These are phyloP conservation scores for Prunus davidiana DNA, from an alignment of 306 rosid genomes.

Conservation along the genomic window DNA sequence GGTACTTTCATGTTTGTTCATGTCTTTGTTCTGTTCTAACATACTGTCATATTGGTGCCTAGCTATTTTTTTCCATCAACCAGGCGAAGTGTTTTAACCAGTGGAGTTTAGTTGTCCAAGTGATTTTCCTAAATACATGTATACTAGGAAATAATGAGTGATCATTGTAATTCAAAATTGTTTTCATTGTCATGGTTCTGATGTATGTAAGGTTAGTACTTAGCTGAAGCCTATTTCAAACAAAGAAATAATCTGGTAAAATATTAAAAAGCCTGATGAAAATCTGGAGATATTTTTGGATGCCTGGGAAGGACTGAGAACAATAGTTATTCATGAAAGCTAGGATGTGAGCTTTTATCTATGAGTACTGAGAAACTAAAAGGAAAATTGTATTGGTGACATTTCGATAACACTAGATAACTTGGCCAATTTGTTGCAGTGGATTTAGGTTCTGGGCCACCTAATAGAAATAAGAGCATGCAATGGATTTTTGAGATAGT, in stretches of 20 bases:
- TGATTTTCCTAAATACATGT: background rate
- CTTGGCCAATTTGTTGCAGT: background rate
- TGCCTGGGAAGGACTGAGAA: background rate
- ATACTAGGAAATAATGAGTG: background rate
- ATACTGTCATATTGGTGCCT: background rate
- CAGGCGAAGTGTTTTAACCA: background rate
- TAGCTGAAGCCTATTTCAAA: background rate
- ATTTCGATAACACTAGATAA: background rate
- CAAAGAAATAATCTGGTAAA: background rate
- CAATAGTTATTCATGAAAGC: background rate
- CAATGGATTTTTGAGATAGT: background rate
- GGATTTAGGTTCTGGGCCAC: background rate
- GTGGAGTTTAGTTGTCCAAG: background rate
- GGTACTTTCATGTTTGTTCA: background rate
- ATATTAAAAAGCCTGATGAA: background rate
- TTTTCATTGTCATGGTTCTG: background rate
- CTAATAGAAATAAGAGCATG: background rate
- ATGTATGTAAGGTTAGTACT: background rate
- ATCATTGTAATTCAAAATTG: background rate
- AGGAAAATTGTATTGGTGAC: background rate
- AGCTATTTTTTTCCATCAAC: background rate
- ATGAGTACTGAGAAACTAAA: background rate
- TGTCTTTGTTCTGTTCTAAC: background rate
- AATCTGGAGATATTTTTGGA: background rate
- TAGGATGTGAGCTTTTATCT: background rate